phyloP scores from a whole-genome alignment of 257 asterid species.

The Fraxinus excelsior region DNA sequence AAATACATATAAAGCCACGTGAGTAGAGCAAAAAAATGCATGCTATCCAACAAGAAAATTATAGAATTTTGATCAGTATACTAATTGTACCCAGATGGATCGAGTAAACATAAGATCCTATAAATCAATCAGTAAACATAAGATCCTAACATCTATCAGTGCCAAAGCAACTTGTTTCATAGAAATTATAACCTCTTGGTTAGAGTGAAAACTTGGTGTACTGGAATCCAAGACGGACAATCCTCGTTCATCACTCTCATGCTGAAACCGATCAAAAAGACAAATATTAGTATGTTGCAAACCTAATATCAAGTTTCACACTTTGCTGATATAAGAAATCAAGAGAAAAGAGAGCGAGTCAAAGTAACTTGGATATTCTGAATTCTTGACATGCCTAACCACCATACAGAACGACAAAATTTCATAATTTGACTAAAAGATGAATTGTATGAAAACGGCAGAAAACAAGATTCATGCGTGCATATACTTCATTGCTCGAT shows the following conservation, averaged over 20 bases:
- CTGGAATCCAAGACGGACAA: slow-evolving; percentile 52
- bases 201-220: slow-evolving; percentile 54
- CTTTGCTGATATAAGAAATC: slow-evolving; percentile 11
- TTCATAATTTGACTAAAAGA: background rate
- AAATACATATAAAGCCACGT: slow-evolving; percentile 10
- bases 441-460: slow-evolving; percentile 2
- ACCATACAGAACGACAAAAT: background rate
- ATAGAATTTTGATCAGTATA: slow-evolving; percentile 2
- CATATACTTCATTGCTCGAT: background rate
- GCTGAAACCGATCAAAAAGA: slow-evolving; percentile 42
- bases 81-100: background rate
- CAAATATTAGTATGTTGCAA: slow-evolving; percentile 10
- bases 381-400: slow-evolving; percentile 14
- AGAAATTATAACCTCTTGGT: slow-evolving; percentile 57
- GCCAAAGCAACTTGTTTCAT: slow-evolving; percentile 6
- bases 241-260: slow-evolving; percentile 43
- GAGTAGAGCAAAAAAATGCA: background rate
- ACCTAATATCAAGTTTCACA: background rate
- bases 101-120: background rate
- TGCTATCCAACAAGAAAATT: background rate
- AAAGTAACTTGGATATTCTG: slow-evolving; percentile 12
- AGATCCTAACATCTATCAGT: slow-evolving; percentile 2
- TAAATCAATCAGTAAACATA: background rate
- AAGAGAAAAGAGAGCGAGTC: background rate
- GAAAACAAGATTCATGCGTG: background rate